phyloP scores from a whole-genome alignment of 1,139 yeast genomes.

The Hyphopichia pseudoburtonii region DNA sequence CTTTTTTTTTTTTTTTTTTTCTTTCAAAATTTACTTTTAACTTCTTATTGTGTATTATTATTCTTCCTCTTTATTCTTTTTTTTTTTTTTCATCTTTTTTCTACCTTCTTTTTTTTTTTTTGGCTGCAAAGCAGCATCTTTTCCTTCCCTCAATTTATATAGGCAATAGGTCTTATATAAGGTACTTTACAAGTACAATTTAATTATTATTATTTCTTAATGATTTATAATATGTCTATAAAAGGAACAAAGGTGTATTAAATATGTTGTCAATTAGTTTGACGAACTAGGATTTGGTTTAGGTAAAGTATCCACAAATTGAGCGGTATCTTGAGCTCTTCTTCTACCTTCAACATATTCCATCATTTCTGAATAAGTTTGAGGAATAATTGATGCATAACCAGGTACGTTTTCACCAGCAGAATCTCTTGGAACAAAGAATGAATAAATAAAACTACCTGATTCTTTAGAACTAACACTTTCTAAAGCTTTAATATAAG shows the following conservation, averaged over 20 bases:
- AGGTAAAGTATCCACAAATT: conserved; percentile 53
- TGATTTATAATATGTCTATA: too few species aligned
- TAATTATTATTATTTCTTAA: too few species aligned
- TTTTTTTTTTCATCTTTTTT: background rate
- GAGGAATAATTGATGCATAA: conserved; percentile 75
- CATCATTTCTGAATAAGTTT: conserved; percentile 90
- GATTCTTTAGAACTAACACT: conserved; percentile 63
- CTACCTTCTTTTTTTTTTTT: background rate
- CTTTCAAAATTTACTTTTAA: background rate
- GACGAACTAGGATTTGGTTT: conserved; percentile 9
- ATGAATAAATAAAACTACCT: conserved; percentile 86
- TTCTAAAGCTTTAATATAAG: conserved; percentile 68
- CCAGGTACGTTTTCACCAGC: conserved; percentile 38
- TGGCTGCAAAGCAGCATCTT: too few species aligned
- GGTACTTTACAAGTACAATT: too few species aligned
- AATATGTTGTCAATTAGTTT: too few species aligned
- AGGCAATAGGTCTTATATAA: too few species aligned
- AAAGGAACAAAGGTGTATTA: too few species aligned
- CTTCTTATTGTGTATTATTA: background rate
- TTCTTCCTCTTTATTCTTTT: background rate
- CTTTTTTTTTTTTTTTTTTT: background rate
- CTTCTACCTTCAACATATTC: conserved; percentile 86
- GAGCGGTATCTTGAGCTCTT: conserved; percentile 81
- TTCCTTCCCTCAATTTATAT: too few species aligned
- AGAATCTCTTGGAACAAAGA: conserved; percentile 65